Percentiles rank a stretch among this genome's conserved stretches.
These are phyloP conservation scores for Microbotryum scabiosae DNA, from an alignment of 1,284 basidiomycete genomes.

Conservation along the genomic window DNA sequence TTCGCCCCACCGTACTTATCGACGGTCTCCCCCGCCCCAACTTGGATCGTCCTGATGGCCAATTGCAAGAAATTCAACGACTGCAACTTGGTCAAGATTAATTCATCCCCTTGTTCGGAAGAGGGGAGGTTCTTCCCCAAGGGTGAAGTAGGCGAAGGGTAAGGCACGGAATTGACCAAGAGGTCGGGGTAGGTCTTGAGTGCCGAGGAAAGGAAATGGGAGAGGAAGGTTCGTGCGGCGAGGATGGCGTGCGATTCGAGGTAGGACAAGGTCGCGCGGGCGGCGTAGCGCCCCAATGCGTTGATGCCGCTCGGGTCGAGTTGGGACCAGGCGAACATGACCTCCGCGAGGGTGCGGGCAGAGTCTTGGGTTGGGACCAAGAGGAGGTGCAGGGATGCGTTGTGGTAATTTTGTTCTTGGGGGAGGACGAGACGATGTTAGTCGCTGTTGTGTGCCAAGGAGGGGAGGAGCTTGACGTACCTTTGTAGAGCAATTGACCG, in stretches of 20 bases:
- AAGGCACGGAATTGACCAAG: slow-evolving; percentile 43
- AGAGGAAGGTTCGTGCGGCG: slow-evolving; percentile 73
- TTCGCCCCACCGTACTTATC: slow-evolving; percentile 23
- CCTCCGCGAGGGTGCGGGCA: slow-evolving; percentile 70
- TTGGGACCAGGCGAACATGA: slow-evolving; percentile 69
- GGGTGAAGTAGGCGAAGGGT: slow-evolving; percentile 32
- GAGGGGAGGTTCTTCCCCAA: slow-evolving; percentile 31
- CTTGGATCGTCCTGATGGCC: slow-evolving; percentile 71
- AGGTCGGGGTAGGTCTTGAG: slow-evolving; percentile 45
- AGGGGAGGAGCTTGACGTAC: slow-evolving; percentile 42
- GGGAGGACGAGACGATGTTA: too few species aligned
- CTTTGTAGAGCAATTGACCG: slow-evolving; percentile 79
- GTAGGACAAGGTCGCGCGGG: slow-evolving; percentile 72
- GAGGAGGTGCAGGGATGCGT: slow-evolving; percentile 70
- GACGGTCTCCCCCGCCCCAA: slow-evolving; percentile 52
- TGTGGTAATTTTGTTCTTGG: slow-evolving; percentile 66
- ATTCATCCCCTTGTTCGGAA: slow-evolving; percentile 48
- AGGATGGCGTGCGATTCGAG: slow-evolving; percentile 79
- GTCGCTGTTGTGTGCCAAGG: background rate
- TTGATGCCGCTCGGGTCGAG: slow-evolving; percentile 37
- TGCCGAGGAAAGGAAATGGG: slow-evolving; percentile 58
- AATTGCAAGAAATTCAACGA: slow-evolving; percentile 80
- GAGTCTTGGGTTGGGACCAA: slow-evolving; percentile 78
- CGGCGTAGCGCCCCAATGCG: slow-evolving; percentile 57
- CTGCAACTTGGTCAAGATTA: slow-evolving; percentile 61